Conservation (phyloP, 2,329 filamentous ascomycete species). For the Aspergillus carbonarius region DNA sequence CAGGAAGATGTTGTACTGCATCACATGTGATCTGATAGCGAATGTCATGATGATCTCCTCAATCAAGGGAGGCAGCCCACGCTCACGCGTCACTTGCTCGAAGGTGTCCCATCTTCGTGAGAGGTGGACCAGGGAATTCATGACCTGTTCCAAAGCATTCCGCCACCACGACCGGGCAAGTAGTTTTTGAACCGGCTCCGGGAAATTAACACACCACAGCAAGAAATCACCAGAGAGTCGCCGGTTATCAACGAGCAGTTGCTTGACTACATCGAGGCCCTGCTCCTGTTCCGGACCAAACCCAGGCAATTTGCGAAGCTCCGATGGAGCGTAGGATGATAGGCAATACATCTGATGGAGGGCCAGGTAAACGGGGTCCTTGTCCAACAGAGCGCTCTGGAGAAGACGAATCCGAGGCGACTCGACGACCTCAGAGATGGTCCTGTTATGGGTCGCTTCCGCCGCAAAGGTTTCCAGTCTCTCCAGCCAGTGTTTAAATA, state of each 20-base stretch:
- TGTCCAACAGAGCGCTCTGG: conserved; percentile 52
- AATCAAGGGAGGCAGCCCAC: conserved; percentile 56
- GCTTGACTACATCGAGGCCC: conserved; percentile 39
- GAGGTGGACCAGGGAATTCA: conserved; percentile 48
- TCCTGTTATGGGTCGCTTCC: conserved; percentile 18
- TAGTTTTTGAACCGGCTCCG: conserved; percentile 35
- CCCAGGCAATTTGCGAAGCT: conserved; percentile 40
- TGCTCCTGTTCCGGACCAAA: conserved; percentile 29
- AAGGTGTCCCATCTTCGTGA: conserved; percentile 42
- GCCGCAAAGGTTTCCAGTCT: conserved; percentile 21
- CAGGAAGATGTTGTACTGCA: conserved; percentile 56
- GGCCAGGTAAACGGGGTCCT: conserved; percentile 64
- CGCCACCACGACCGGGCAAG: conserved; percentile 35
- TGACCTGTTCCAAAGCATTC: conserved; percentile 38
- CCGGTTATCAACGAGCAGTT: conserved; percentile 50
- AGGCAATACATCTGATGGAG: conserved; percentile 66
- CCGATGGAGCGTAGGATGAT: conserved; percentile 45
- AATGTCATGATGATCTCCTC: conserved; percentile 55
- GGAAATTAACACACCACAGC: conserved; percentile 51
- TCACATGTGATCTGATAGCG: conserved; percentile 49
- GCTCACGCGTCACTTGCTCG: conserved; percentile 30
- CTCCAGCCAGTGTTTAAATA: not conserved
- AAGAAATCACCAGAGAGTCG: conserved; percentile 42
- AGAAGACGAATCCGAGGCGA: conserved; percentile 55
- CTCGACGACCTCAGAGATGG: conserved; percentile 41